Conservation (phyloP, 2,329 filamentous ascomycete species). For the Cyanodermella asteris region DNA sequence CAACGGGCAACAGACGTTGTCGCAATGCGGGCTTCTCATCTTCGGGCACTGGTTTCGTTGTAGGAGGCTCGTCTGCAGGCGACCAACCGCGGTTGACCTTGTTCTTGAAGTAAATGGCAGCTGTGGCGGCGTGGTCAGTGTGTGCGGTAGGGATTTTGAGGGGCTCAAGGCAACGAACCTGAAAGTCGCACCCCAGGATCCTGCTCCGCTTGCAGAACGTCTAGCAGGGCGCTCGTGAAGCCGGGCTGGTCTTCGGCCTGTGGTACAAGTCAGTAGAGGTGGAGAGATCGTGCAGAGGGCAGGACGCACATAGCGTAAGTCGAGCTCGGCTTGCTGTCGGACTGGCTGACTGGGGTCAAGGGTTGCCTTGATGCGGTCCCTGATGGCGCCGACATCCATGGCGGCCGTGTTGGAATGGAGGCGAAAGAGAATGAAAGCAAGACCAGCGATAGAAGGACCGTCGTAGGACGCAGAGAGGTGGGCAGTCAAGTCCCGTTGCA, state of each 20-base stretch:
- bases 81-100: constrained; percentile 85
- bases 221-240: constrained; percentile 75
- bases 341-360: constrained; percentile 39
- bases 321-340: constrained; percentile 39
- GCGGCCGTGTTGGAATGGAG: too few species aligned
- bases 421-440: constrained; percentile 14
- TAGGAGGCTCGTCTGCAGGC: constrained; percentile 49
- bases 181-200: constrained; percentile 68
- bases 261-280: too few species aligned
- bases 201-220: constrained; percentile 76
- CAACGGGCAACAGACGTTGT: constrained; percentile 68
- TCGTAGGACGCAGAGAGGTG: too few species aligned
- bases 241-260: constrained; percentile 79
- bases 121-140: constrained; percentile 24
- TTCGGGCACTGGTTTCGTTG: constrained; percentile 58
- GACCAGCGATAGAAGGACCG: constrained; percentile 15
- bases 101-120: constrained; percentile 95
- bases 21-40: constrained; percentile 74
- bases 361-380: constrained; percentile 41
- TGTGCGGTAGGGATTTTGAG: not conserved
- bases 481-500: constrained; percentile 9
- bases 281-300: not conserved
- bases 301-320: constrained; percentile 38
- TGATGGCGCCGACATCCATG: constrained; percentile 40
- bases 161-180: constrained; percentile 35